Conservation (phyloP, 2,329 filamentous ascomycete species). For the Phialophora expanda region DNA sequence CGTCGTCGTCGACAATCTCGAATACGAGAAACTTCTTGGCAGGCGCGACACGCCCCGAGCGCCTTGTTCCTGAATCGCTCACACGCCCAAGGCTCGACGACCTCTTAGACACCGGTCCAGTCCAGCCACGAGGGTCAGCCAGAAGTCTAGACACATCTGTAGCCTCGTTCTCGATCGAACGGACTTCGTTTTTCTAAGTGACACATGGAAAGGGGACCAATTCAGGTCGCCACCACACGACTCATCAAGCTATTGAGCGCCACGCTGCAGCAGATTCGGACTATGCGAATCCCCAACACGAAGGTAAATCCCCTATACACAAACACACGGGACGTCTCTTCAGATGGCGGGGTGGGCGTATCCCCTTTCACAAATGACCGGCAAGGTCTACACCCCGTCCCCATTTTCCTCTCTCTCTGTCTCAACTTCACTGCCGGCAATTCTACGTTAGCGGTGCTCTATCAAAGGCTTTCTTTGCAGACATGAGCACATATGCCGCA, state of each 20-base stretch:
- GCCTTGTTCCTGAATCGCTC: not conserved
- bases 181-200: too few species aligned
- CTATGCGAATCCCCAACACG: not conserved
- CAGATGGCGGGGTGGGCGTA: not conserved
- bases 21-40: not conserved
- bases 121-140: too few species aligned
- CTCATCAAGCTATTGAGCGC: too few species aligned
- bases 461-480: not conserved
- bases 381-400: not conserved
- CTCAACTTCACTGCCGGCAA: not conserved
- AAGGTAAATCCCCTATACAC: not conserved
- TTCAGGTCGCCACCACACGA: too few species aligned
- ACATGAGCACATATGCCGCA: not conserved
- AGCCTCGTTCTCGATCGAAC: too few species aligned
- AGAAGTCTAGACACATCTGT: too few species aligned
- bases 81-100: too few species aligned
- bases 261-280: not conserved
- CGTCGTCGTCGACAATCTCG: not conserved
- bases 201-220: too few species aligned
- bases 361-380: not conserved
- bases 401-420: not conserved
- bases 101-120: too few species aligned
- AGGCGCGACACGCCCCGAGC: not conserved
- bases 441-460: not conserved
- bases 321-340: not conserved